phyloP scores from a whole-genome alignment of 225 moss, liverwort and hornwort genomes.

The Straminergon stramineum region DNA sequence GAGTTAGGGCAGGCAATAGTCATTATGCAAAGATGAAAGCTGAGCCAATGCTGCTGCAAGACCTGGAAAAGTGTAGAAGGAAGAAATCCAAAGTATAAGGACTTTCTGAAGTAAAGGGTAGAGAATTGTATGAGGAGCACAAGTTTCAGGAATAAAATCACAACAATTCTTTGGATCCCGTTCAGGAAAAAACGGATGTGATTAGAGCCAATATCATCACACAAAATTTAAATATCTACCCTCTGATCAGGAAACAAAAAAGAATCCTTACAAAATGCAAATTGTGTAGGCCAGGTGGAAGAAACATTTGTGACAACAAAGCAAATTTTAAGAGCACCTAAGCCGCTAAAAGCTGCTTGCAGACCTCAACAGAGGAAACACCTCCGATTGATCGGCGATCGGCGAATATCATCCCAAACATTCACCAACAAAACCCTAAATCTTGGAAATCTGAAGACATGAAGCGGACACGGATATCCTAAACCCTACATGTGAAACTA shows the following conservation, averaged over 20 bases:
- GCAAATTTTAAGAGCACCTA: not conserved
- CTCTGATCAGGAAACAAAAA: not conserved
- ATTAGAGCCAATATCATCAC: not conserved
- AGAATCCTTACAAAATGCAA: not conserved
- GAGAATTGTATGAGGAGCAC: not conserved
- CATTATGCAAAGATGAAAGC: not conserved
- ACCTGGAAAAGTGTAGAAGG: not conserved
- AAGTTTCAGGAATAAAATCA: not conserved
- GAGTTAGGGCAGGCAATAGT: not conserved
- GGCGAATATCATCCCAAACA: not conserved
- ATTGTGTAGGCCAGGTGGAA: not conserved
- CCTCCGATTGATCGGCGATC: not conserved
- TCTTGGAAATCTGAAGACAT: not conserved
- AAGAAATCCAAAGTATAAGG: not conserved
- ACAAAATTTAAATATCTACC: not conserved
- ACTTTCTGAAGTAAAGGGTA: not conserved
- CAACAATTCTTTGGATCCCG: not conserved
- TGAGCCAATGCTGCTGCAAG: not conserved
- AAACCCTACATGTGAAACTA: not conserved
- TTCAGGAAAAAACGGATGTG: not conserved
- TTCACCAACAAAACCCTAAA: slow-evolving; percentile 17
- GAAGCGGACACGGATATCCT: not conserved
- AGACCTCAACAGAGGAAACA: not conserved
- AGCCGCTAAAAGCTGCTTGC: not conserved
- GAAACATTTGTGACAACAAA: not conserved